phyloP scores from a whole-genome alignment of 2,329 filamentous ascomycete species.

The Xylariaceae sp. region DNA sequence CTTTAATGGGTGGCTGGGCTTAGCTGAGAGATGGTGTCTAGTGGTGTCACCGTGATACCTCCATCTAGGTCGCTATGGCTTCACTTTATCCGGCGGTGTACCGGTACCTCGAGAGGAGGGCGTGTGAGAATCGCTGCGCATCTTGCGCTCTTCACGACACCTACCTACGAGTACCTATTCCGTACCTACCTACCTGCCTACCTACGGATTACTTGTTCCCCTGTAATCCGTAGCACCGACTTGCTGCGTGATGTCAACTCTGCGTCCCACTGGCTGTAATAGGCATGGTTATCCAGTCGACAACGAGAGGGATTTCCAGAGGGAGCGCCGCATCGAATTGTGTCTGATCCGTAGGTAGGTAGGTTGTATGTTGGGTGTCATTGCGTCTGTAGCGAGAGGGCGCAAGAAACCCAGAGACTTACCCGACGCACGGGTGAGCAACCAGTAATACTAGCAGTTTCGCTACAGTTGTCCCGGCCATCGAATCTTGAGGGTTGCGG shows the following conservation, averaged over 20 bases:
- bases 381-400: constrained; percentile 15
- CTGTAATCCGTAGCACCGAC: background rate
- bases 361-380: constrained; percentile 10
- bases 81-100: constrained; percentile 17
- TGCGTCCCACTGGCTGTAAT: constrained; percentile 7
- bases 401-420: constrained; percentile 3
- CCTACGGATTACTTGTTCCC: background rate
- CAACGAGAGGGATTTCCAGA: background rate
- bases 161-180: too few species aligned
- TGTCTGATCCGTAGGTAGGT: background rate
- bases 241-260: constrained; percentile 1
- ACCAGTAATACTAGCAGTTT: too few species aligned
- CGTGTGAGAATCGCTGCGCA: background rate
- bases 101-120: background rate
- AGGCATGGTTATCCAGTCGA: background rate
- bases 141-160: background rate
- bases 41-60: constrained; percentile 12
- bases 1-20: constrained; percentile 15
- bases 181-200: too few species aligned
- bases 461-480: background rate
- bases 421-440: too few species aligned
- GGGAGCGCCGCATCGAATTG: background rate
- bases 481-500: background rate
- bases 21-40: constrained; percentile 15
- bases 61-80: background rate